Evolutionary conservation across 1,284 basidiomycete genomes (phyloP).

Genomic region (Schizophyllum commune): DNA sequence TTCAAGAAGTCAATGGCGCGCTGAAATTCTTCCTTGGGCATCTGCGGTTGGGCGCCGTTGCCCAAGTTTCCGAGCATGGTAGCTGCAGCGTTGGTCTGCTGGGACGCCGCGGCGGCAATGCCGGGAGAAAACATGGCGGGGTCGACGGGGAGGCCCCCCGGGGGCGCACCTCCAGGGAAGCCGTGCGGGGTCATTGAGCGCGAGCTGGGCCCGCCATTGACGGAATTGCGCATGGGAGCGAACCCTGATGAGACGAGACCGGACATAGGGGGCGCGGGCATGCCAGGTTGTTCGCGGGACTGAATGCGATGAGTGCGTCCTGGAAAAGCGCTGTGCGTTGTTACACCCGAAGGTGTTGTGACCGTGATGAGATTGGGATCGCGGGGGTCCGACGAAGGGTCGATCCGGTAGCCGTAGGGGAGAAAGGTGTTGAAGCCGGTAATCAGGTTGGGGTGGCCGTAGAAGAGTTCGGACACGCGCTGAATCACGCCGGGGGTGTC

Average conservation of each 20-base stretch:
- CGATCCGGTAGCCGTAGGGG: conserved; percentile 94
- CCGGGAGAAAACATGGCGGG: too few species aligned
- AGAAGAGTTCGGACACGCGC: conserved; percentile 92
- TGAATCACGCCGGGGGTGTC: conserved; percentile 99
- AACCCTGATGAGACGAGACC: too few species aligned
- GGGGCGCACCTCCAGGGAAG: too few species aligned
- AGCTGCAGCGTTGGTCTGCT: conserved; percentile 47
- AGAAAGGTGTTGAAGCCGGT: conserved; percentile 99
- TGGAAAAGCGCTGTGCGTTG: conserved; percentile 6
- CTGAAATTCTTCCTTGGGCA: conserved; percentile 77
- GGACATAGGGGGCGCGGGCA: too few species aligned
- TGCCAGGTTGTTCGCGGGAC: too few species aligned
- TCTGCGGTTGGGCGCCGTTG: conserved; percentile 30
- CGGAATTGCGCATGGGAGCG: too few species aligned
- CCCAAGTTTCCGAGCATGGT: conserved; percentile 52
- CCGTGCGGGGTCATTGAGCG: too few species aligned
- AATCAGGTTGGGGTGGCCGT: conserved; percentile 89
- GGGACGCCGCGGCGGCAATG: conserved; percentile 5
- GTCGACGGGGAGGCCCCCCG: too few species aligned
- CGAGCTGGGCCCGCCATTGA: too few species aligned
- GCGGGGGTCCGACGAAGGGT: conserved; percentile 72
- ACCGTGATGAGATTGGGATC: conserved; percentile 59
- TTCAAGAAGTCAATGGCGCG: conserved; percentile 98
- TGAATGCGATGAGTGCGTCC: conserved; percentile 11
- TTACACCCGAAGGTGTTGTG: conserved; percentile 11